Evolutionary conservation across 2,329 filamentous ascomycete species (phyloP), one percentile per base, ranked within the genome.

Genomic region (Neocucurbitaria cava): DNA sequence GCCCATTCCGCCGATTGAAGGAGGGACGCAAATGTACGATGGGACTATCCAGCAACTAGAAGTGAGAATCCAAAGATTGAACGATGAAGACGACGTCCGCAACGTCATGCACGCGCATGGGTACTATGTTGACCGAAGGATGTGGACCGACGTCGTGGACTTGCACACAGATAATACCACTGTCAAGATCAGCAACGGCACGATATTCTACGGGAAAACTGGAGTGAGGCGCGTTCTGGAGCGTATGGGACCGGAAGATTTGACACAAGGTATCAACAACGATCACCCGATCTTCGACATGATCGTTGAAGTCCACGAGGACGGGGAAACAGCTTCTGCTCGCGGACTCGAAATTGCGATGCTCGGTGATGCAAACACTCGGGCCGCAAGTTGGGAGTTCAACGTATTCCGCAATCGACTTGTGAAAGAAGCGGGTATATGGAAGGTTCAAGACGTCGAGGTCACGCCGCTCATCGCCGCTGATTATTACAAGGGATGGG

Each of bases 111-210:
- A 69, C 52, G 56, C 59, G 3, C 56, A 63, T 46, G 65, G 62
- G 21, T 70, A 61, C 31, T 68, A 69, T 39, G 45, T 69, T 20
- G 64, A 69, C 49, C 52, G 61, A 3, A 56, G 64, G 36, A 70
- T 69, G 67, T 69, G 67, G 64, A 60, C 49, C 2, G 59, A 68
- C 55, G 66, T 64, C 1, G 56, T 67, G 3, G 65, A 69, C 38
- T 47, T 68, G n/a, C 56, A 64, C 33, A 52, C 60, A 2, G 40
- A 40, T 6, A 55, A 62, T 23, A 57, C 57, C 3, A 59, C 45
- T 9, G 46, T 67, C 5, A 30, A 23, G 11, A 46, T 62, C 24
- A 26, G 46, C 2, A 55, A 56, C 13, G 50, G 52, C 10, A 49
- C 41, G 8, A 55, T 31, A 5, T 59, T 53, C 38, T 47, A 33